These are phyloP conservation scores for Penicillium verrucosum DNA, from an alignment of 2,329 filamentous ascomycete species.

Conservation along the genomic window DNA sequence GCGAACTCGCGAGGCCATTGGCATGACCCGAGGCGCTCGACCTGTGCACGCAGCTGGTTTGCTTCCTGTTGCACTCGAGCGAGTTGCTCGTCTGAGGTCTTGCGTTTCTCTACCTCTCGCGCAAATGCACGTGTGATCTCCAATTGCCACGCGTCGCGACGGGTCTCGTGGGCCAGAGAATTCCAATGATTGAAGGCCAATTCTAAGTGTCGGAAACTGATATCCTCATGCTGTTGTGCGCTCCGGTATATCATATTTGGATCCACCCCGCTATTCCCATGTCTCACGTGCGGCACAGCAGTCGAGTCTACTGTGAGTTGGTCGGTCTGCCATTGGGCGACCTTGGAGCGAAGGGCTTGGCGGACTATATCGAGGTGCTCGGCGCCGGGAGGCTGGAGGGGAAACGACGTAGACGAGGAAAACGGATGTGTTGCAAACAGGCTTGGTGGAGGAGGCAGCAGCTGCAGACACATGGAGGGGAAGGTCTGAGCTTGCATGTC, in stretches of 20 bases:
- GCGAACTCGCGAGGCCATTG: constrained; percentile 51
- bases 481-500: constrained; percentile 83
- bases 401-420: constrained; percentile 75
- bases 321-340: constrained; percentile 61
- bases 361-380: constrained; percentile 71
- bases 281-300: constrained; percentile 38
- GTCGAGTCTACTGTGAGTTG: constrained; percentile 31
- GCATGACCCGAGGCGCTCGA: constrained; percentile 46
- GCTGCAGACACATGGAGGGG: constrained; percentile 75
- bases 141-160: constrained; percentile 47
- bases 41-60: constrained; percentile 47
- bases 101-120: constrained; percentile 44
- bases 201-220: constrained; percentile 71
- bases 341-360: constrained; percentile 63
- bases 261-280: constrained; percentile 28
- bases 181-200: constrained; percentile 76
- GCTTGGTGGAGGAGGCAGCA: constrained; percentile 75
- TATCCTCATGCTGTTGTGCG: constrained; percentile 62
- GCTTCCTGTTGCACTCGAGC: constrained; percentile 48
- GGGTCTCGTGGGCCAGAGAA: constrained; percentile 55
- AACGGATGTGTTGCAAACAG: constrained; percentile 79
- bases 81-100: constrained; percentile 43
- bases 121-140: constrained; percentile 49
- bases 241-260: constrained; percentile 42
- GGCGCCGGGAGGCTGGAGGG: constrained; percentile 69